phyloP scores from a whole-genome alignment of 2,329 filamentous ascomycete species.

The Aquanectria penicillioides region DNA sequence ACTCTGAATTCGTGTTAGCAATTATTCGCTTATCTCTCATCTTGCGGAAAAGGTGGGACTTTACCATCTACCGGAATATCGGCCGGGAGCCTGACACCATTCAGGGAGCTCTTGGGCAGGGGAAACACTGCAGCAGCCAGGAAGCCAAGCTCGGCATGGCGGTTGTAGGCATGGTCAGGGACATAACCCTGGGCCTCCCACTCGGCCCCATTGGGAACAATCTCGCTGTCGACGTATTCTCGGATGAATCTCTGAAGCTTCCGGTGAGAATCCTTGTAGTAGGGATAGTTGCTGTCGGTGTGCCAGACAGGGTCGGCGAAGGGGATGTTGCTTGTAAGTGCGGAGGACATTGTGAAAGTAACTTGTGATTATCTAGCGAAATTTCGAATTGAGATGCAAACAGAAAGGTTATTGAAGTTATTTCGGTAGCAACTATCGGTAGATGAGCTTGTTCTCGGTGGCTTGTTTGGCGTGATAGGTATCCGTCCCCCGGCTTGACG shows the following conservation, averaged over 20 bases:
- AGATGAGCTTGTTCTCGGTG: too few relatives aligned
- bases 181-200: conserved; percentile 9
- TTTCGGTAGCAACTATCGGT: too few relatives aligned
- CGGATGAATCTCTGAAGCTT: background rate
- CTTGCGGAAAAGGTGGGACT: too few relatives aligned
- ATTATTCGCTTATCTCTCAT: too few relatives aligned
- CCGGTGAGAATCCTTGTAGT: conserved; percentile 8
- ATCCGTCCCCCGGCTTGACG: too few relatives aligned
- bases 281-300: background rate
- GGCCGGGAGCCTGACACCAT: conserved; percentile 4
- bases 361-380: too few relatives aligned
- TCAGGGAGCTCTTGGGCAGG: background rate
- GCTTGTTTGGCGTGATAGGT: too few relatives aligned
- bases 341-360: background rate
- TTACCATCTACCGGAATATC: background rate
- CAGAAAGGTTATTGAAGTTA: too few relatives aligned
- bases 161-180: background rate
- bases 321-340: background rate
- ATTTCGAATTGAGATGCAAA: background rate
- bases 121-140: conserved; percentile 6
- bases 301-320: conserved; percentile 14
- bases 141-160: conserved; percentile 8
- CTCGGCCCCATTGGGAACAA: background rate
- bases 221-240: conserved; percentile 2
- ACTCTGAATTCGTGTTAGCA: background rate